Evolutionary conservation across 2,329 filamentous ascomycete species (phyloP).

Genomic region (Ceratocystis smalleyi): DNA sequence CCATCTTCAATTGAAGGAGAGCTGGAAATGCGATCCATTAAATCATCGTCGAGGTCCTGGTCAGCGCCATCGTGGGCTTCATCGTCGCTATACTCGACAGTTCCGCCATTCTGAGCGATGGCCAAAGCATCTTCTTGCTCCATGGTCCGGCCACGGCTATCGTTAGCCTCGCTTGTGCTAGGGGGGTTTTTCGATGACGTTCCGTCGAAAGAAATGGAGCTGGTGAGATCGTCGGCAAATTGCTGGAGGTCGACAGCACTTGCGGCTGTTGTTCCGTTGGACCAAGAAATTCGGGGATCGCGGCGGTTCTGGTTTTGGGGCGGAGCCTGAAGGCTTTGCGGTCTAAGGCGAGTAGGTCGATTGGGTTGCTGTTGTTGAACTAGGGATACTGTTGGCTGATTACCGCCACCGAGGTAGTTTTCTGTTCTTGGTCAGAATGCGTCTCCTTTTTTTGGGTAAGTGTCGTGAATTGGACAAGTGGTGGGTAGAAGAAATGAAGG

Average conservation of each 20-base stretch:
- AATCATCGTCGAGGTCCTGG: constrained; percentile 69
- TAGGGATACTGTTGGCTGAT: neutral
- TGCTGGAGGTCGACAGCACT: constrained; percentile 14
- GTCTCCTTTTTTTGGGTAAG: neutral
- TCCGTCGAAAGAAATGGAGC: constrained; percentile 22
- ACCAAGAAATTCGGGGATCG: constrained; percentile 17
- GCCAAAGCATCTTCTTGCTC: constrained; percentile 43
- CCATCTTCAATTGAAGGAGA: constrained; percentile 98
- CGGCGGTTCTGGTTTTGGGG: constrained; percentile 4
- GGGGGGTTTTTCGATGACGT: constrained; percentile 19
- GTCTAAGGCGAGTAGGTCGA: constrained; percentile 5
- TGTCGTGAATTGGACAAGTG: neutral
- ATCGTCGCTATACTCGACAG: constrained; percentile 24
- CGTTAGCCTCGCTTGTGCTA: constrained; percentile 22
- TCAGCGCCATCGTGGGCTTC: constrained; percentile 52
- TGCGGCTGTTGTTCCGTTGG: constrained; percentile 16
- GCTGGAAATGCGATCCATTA: constrained; percentile 98
- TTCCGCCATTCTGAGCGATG: constrained; percentile 42
- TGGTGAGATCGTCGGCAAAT: constrained; percentile 16
- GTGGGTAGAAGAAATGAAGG: neutral
- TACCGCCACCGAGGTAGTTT: neutral
- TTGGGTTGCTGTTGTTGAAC: neutral
- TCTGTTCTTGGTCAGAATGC: constrained; percentile 4
- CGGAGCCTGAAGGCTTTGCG: constrained; percentile 9
- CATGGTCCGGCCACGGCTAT: constrained; percentile 24